Percentiles rank a stretch among this genome's conserved stretches.
Evolutionary conservation across 73 alveolate genomes (phyloP).

Genomic region (Uronychia binucleata): DNA sequence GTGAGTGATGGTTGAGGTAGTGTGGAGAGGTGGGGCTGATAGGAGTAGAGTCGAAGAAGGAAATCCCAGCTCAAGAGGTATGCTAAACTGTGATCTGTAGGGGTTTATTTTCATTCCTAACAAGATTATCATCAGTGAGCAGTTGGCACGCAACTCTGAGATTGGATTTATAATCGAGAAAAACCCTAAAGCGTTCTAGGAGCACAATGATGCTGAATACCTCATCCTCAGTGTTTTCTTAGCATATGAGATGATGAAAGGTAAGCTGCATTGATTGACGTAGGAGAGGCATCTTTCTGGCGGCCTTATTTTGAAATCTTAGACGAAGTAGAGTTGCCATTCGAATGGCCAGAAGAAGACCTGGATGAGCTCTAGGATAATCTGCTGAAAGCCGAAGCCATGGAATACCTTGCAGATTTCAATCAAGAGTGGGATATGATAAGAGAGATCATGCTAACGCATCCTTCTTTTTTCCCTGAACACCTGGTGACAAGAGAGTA

Average conservation of each 20-base stretch:
- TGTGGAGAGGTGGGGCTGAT: too few species aligned
- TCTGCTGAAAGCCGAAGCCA: conserved; percentile 41
- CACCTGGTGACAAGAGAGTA: conserved; percentile 11
- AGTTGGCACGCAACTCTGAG: neutral
- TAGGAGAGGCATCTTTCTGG: conserved; percentile 57
- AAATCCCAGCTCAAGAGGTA: too few species aligned
- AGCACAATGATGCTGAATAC: conserved; percentile 49
- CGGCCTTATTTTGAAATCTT: conserved; percentile 53
- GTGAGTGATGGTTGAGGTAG: conserved; percentile 88
- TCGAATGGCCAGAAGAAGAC: conserved; percentile 46
- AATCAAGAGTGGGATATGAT: conserved; percentile 19
- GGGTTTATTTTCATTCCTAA: neutral
- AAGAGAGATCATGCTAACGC: conserved; percentile 6
- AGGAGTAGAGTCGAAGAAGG: too few species aligned
- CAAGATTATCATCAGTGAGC: neutral
- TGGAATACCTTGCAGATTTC: conserved; percentile 49
- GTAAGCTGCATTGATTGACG: too few species aligned
- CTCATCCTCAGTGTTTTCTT: conserved; percentile 40
- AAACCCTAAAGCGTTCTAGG: neutral
- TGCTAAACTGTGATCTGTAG: too few species aligned
- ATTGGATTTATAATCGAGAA: neutral
- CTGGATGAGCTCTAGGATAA: conserved; percentile 38
- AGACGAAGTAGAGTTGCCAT: conserved; percentile 54
- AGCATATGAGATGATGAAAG: conserved; percentile 36
- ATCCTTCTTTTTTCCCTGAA: conserved; percentile 16